Percentiles rank a stretch among this genome's conserved stretches.
Conservation (phyloP, 2,329 filamentous ascomycete species). For the Bisporella sp. region DNA sequence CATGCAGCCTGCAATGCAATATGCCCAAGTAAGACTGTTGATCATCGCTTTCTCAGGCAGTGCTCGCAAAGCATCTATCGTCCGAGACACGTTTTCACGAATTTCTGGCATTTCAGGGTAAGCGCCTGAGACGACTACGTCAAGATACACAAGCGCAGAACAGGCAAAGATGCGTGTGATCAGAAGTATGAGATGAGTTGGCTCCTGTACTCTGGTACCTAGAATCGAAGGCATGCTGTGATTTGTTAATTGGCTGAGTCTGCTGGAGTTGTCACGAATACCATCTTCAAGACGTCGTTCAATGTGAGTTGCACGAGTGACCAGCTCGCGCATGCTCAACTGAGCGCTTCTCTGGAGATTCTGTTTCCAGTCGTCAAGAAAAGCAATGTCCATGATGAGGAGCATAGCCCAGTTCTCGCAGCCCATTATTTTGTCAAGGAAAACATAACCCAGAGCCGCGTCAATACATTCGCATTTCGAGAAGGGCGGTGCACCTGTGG, state of each 20-base stretch:
- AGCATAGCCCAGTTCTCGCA: constrained; percentile 49
- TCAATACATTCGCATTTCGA: not conserved
- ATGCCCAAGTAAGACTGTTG: constrained; percentile 5
- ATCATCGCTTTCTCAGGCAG: constrained; percentile 4
- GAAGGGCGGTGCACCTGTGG: constrained; percentile 20
- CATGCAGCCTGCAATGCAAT: not conserved
- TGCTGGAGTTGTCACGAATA: not conserved
- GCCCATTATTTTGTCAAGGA: constrained; percentile 44
- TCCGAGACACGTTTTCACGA: constrained; percentile 1
- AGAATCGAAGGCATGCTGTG: not conserved
- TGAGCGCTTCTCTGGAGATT: constrained; percentile 34
- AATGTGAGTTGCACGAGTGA: constrained; percentile 29
- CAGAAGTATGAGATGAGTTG: not conserved
- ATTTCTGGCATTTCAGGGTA: constrained; percentile 10
- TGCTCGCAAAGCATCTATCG: constrained; percentile 5
- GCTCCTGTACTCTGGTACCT: not conserved
- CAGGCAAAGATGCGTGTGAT: constrained; percentile 10
- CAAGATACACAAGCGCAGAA: constrained; percentile 12
- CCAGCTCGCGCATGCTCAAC: constrained; percentile 37
- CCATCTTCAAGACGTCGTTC: constrained; percentile 7
- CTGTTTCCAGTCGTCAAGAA: constrained; percentile 50
- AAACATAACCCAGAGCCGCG: constrained; percentile 25
- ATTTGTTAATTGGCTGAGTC: not conserved
- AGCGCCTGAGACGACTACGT: constrained; percentile 11
- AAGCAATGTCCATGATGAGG: constrained; percentile 42